These are phyloP conservation scores for Lachancea kluyveri DNA, from an alignment of 805 yeast genomes.

Conservation along the genomic window DNA sequence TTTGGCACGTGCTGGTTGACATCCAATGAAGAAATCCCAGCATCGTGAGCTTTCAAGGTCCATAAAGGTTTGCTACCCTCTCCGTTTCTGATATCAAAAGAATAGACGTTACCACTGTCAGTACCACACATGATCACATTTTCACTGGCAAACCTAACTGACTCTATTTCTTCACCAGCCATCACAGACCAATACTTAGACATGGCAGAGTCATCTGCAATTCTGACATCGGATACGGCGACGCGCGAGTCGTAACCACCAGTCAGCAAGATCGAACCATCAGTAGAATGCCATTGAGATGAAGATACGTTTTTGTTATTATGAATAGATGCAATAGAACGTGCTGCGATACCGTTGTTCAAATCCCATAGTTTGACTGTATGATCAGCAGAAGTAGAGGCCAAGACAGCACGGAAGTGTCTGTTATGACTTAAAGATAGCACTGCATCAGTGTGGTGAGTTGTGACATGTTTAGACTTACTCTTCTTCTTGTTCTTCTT, in stretches of 20 bases:
- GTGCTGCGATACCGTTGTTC: slow-evolving; percentile 63
- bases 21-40: slow-evolving; percentile 81
- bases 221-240: slow-evolving; percentile 81
- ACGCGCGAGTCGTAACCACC: slow-evolving; percentile 91
- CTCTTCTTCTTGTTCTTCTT: slow-evolving; percentile 48
- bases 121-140: slow-evolving; percentile 76
- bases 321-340: slow-evolving; percentile 65
- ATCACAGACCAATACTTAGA: slow-evolving; percentile 58
- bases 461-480: slow-evolving; percentile 46
- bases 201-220: slow-evolving; percentile 52
- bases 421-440: slow-evolving; percentile 80
- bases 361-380: slow-evolving; percentile 96
- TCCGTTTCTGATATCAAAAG: slow-evolving; percentile 70
- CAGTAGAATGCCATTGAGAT: slow-evolving; percentile 76
- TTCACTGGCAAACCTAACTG: slow-evolving; percentile 62
- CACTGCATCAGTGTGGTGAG: slow-evolving; percentile 92
- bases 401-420: slow-evolving; percentile 75
- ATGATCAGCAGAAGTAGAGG: slow-evolving; percentile 91
- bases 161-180: slow-evolving; percentile 78
- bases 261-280: slow-evolving; percentile 66
- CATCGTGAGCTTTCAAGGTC: slow-evolving; percentile 96
- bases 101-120: slow-evolving; percentile 82
- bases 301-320: slow-evolving; percentile 74
- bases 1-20: slow-evolving; percentile 64
- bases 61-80: slow-evolving; percentile 66